These are phyloP conservation scores for Ophiocordyceps australis DNA, from an alignment of 2,329 filamentous ascomycete species.

Conservation along the genomic window DNA sequence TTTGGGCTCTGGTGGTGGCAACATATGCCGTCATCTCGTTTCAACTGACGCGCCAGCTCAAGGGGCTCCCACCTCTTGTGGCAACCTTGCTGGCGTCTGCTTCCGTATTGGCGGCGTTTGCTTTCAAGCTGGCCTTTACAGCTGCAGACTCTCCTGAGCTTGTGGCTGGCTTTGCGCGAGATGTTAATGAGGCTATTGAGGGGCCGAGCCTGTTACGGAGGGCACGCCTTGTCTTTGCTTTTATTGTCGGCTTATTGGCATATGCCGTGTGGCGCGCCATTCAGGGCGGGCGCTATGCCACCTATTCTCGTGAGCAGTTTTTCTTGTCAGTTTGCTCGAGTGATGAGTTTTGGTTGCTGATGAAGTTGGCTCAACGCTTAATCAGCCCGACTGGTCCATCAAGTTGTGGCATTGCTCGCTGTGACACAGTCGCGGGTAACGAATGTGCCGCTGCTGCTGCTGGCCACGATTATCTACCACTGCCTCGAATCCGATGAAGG, in stretches of 20 bases:
- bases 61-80: constrained; percentile 20
- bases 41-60: constrained; percentile 22
- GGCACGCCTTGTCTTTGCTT: constrained; percentile 30
- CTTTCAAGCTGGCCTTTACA: constrained; percentile 85
- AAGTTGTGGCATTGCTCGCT: constrained; percentile 59
- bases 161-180: constrained; percentile 27
- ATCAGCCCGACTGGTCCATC: constrained; percentile 36
- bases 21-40: constrained; percentile 46
- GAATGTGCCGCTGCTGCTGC: constrained; percentile 70
- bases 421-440: constrained; percentile 73
- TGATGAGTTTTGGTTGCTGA: too few relatives aligned
- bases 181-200: constrained; percentile 19
- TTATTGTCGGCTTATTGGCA: constrained; percentile 19
- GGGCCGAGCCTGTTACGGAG: constrained; percentile 26
- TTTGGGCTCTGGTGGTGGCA: constrained; percentile 57
- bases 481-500: constrained; percentile 28
- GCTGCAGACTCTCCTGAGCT: constrained; percentile 77
- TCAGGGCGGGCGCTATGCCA: constrained; percentile 7
- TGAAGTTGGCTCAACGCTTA: too few relatives aligned
- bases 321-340: not conserved
- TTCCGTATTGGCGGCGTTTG: constrained; percentile 37
- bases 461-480: constrained; percentile 45
- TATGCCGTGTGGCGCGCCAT: constrained; percentile 21
- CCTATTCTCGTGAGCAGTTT: constrained; percentile 10
- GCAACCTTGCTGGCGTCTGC: constrained; percentile 20